Percentiles rank a stretch among this genome's conserved stretches.
These are phyloP conservation scores for Pseudocercospora vitis DNA, from an alignment of 2,329 filamentous ascomycete species.

Conservation along the genomic window DNA sequence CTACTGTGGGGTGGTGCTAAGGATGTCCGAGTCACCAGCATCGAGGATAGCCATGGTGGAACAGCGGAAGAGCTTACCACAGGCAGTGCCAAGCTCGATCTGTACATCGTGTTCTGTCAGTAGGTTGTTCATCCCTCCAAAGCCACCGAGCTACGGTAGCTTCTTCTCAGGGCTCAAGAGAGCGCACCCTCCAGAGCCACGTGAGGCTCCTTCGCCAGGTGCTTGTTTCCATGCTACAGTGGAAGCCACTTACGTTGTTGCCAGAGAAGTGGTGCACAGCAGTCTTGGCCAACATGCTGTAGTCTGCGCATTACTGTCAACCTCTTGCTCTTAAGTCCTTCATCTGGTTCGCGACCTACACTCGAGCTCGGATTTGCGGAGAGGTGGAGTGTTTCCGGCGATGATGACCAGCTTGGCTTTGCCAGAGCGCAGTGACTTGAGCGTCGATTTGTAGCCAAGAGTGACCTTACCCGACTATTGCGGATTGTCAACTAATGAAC, in stretches of 20 bases:
- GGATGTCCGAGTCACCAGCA: constrained; percentile 95
- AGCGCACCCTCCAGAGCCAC: constrained; percentile 39
- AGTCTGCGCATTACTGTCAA: constrained; percentile 50
- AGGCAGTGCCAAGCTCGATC: constrained; percentile 98
- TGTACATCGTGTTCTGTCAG: constrained; percentile 54
- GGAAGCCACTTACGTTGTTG: constrained; percentile 83
- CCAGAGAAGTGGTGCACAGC: constrained; percentile 96
- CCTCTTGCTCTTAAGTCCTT: constrained; percentile 9
- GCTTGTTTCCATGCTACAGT: constrained; percentile 20
- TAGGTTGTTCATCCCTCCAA: constrained; percentile 74
- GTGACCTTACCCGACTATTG: constrained; percentile 64
- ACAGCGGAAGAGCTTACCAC: constrained; percentile 98
- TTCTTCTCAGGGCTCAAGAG: constrained; percentile 81
- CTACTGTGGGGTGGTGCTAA: constrained; percentile 65
- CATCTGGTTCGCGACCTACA: constrained; percentile 50
- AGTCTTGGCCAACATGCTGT: constrained; percentile 89
- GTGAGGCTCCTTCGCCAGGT: constrained; percentile 40
- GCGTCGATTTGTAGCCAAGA: constrained; percentile 83
- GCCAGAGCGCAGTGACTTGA: constrained; percentile 88
- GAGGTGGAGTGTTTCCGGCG: constrained; percentile 91
- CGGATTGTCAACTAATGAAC: constrained; percentile 21
- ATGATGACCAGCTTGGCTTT: constrained; percentile 99
- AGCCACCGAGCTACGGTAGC: constrained; percentile 57
- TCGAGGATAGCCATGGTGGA: constrained; percentile 96
- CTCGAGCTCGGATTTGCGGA: constrained; percentile 91